Conservation (phyloP, 177 flowering plant species). For the Vitis hybrid region DNA sequence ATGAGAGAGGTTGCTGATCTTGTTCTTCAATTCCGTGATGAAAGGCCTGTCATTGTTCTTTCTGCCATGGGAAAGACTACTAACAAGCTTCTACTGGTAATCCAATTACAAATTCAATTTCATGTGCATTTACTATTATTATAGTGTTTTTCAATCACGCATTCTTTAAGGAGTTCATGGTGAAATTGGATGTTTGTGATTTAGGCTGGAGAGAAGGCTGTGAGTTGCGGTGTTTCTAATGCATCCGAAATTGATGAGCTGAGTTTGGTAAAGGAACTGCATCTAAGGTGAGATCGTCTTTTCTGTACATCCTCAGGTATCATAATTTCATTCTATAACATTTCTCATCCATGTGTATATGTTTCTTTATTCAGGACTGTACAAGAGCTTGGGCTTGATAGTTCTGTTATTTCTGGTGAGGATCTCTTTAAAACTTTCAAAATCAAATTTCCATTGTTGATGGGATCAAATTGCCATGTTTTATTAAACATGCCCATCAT, state of each 20-base stretch:
- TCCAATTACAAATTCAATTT: not conserved
- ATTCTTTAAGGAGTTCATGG: not conserved
- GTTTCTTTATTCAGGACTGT: conserved; percentile 51
- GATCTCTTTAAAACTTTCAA: not conserved
- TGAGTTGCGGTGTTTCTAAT: conserved; percentile 69
- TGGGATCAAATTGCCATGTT: too few relatives aligned
- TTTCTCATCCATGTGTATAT: not conserved
- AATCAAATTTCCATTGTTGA: not conserved
- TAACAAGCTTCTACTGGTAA: conserved; percentile 62
- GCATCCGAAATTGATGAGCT: conserved; percentile 71
- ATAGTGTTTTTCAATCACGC: not conserved
- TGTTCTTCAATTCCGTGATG: conserved; percentile 67
- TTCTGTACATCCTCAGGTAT: too few relatives aligned
- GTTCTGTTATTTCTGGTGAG: conserved; percentile 60
- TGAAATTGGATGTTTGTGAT: conserved; percentile 2
- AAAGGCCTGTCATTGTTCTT: conserved; percentile 85
- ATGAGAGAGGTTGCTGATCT: conserved; percentile 82
- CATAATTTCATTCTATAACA: too few relatives aligned
- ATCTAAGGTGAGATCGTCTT: conserved; percentile 45
- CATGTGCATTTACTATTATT: not conserved
- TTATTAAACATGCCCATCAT: too few relatives aligned
- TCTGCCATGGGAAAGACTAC: conserved; percentile 97
- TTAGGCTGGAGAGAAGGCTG: conserved; percentile 97
- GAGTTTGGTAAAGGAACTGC: conserved; percentile 65
- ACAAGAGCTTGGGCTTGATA: conserved; percentile 72